Evolutionary conservation across 768 basidiomycete genomes (phyloP), one percentile per base, ranked within the genome.

Genomic region (Krasilnikovozyma curviuscula): DNA sequence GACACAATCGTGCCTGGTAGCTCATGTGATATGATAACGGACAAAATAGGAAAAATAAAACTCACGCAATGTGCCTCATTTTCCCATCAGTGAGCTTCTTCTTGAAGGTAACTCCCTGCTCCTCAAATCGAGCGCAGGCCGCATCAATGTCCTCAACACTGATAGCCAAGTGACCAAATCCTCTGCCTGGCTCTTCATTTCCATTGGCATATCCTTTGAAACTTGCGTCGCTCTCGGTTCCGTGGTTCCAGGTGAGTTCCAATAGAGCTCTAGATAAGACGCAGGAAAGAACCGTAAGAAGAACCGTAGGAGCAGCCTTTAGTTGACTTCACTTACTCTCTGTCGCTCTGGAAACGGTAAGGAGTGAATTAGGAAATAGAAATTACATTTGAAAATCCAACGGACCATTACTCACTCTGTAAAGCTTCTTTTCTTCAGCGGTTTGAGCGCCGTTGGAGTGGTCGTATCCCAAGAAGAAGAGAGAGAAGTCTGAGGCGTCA

Each of bases 231-330:
- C 66, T 68, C 67, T 97, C 91, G 48, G 84, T 83, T 47, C 88
- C 84, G 62, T 86, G 83, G 69, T 88, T 85, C 68, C 81, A 77
- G 1, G 81, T 85, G 41, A 86, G 71, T 63, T 89, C 83, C 50
- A 86, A 73, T 55, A 88, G 66, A 45, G 78, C 80, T 81, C 55
- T n/a, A 23, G 21, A n/a, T n/a, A n/a, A n/a, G n/a, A n/a, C n/a
- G n/a, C n/a, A n/a, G n/a, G n/a, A n/a, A n/a, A n/a, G n/a, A n/a
- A n/a, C n/a, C n/a, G n/a, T n/a, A n/a, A n/a, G 14, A 64, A 54
- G 18, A 64, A 28, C 46, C 19, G 18, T 31, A 25, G 25, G 18
- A n/a, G 14, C 38, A 5, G 8, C 38, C 19, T 32, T 28, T 23
- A 23, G 10, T 5, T n/a, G 9, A 18, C 29, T 8, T 40, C 9